Evolutionary conservation across 306 rosid genomes (phyloP), one percentile per base, ranked within the genome.

Genomic region (Medicago ruthenica): DNA sequence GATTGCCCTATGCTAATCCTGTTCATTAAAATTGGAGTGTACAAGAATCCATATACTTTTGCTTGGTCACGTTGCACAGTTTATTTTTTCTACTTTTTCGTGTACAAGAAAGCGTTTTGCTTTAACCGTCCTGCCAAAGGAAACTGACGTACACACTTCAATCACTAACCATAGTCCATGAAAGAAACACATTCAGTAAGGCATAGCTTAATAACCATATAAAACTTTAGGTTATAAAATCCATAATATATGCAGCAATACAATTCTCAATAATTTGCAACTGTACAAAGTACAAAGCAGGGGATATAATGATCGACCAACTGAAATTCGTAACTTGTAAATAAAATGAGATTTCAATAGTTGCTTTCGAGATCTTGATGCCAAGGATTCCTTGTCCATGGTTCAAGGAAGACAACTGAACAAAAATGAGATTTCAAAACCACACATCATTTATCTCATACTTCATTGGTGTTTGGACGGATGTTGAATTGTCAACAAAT

Each of bases 221-320:
- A 54, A 64, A 65, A 60, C 60, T n/a, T 37, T 34, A 9, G 14
- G 34, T 20, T 55, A 48, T 48, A 57, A 74, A 59, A 71, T 65
- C 18, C 51, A 51, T 47, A 75, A n/a, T 24, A 40, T 50, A 76
- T 12, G 62, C 59, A 71, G 41, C 34, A 76, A 50, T 16, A 57
- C 69, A 71, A 59, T 61, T 72, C 42, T 53, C 47, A 50, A 67
- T 17, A 57, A 20, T 68, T 45, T 45, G 67, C 64, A 70, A 62
- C 67, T n/a, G 64, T 73, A 69, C 55, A 68, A 64, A 17, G 18
- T 73, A 69, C 55, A 68, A 64, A 17, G 34, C n/a, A n/a, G n/a
- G n/a, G n/a, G n/a, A n/a, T n/a, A n/a, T n/a, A n/a, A n/a, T n/a
- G n/a, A n/a, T n/a, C n/a, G n/a, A n/a, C n/a, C n/a, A n/a, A n/a